Conservation (phyloP, 805 yeast species). For the Candida anglica region DNA sequence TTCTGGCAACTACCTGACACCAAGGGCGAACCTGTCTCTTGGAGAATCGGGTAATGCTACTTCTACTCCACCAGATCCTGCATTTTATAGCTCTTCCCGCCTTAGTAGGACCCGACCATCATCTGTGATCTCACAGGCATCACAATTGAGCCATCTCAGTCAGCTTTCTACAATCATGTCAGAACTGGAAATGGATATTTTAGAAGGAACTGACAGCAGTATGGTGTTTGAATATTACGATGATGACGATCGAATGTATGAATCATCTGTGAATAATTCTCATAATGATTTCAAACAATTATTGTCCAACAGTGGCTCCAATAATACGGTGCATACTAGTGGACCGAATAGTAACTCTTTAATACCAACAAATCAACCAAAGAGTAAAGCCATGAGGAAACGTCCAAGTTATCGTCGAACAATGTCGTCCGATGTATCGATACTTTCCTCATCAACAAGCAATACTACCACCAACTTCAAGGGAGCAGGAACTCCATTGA, state of each 20-base stretch:
- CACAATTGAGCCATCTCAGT: slow-evolving; percentile 37
- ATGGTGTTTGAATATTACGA: slow-evolving; percentile 27
- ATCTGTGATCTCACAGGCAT: slow-evolving; percentile 36
- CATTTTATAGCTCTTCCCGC: too few relatives aligned
- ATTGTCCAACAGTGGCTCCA: slow-evolving; percentile 4
- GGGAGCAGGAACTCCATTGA: too few relatives aligned
- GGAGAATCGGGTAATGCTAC: too few relatives aligned
- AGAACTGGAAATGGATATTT: slow-evolving; percentile 36
- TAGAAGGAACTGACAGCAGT: slow-evolving; percentile 32
- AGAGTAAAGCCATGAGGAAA: slow-evolving; percentile 8
- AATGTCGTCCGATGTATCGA: slow-evolving; percentile 33
- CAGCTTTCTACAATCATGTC: slow-evolving; percentile 41
- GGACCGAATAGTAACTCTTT: too few relatives aligned
- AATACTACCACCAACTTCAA: slow-evolving; percentile 12
- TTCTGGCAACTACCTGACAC: too few relatives aligned
- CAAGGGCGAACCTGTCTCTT: too few relatives aligned
- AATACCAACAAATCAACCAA: slow-evolving; percentile 1
- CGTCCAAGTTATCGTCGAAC: slow-evolving; percentile 31
- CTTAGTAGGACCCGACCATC: slow-evolving; percentile 29
- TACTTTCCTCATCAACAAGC: slow-evolving; percentile 23
- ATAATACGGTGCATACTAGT: slow-evolving; percentile 1
- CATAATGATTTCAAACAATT: slow-evolving; percentile 17
- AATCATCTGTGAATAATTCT: slow-evolving; percentile 33
- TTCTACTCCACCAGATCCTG: slow-evolving; percentile 2
- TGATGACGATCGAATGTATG: slow-evolving; percentile 35